A percentile compares a stretch with the other conserved stretches of the same genome.
Conservation (phyloP, 257 asterid species). For the Buddleja alternifolia region DNA sequence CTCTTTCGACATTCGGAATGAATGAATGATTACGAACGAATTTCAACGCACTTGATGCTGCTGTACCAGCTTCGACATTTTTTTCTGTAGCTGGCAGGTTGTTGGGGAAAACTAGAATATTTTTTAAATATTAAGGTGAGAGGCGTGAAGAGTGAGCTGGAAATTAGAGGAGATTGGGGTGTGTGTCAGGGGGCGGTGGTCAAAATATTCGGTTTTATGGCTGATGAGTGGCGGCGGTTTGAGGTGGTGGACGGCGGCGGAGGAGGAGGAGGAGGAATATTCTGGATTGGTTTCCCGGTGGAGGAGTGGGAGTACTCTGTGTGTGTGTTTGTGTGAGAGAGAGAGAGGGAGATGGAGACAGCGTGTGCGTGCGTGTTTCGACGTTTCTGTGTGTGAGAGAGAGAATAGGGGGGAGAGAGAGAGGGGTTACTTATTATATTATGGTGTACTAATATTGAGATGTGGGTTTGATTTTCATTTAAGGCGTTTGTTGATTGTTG, state of each 20-base stretch:
- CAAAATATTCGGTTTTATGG: conserved; percentile 29
- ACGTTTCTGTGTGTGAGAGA: conserved; percentile 26
- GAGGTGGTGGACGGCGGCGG: conserved; percentile 13
- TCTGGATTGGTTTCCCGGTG: conserved; percentile 13
- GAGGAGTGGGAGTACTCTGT: no score
- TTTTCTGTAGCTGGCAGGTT: conserved; percentile 14
- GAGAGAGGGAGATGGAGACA: conserved; percentile 25
- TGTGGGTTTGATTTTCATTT: conserved; percentile 26
- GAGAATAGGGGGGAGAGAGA: conserved; percentile 29
- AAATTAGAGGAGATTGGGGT: conserved; percentile 37
- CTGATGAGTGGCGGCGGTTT: conserved; percentile 21
- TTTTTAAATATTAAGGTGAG: conserved; percentile 24
- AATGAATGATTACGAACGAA: conserved; percentile 7
- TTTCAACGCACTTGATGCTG: conserved; percentile 30
- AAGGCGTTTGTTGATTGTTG: conserved; percentile 35
- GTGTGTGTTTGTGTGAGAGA: conserved; percentile 31
- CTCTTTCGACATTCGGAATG: conserved; percentile 52
- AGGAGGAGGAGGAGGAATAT: conserved; percentile 20
- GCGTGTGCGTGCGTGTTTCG: conserved; percentile 9
- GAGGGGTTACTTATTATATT: background rate
- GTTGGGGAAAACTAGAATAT: conserved; percentile 25
- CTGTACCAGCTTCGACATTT: conserved; percentile 33
- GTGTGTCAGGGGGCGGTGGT: conserved; percentile 37
- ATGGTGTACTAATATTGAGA: conserved; percentile 3
- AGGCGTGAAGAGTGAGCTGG: conserved; percentile 38